phyloP scores from a whole-genome alignment of 2,329 filamentous ascomycete species.

The Escovopsis sp. region DNA sequence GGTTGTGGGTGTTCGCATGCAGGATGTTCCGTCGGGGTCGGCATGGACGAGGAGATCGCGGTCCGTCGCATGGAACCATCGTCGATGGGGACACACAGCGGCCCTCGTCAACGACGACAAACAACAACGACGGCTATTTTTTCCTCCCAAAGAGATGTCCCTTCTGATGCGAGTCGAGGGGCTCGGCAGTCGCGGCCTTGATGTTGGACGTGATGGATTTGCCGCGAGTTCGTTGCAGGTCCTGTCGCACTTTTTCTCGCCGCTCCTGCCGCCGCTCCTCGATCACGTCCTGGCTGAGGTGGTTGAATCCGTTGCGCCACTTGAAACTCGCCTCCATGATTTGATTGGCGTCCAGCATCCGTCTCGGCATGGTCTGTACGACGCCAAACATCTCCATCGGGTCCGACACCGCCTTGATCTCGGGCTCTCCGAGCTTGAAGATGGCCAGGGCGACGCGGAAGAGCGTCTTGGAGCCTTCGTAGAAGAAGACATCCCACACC shows the following conservation, averaged over 20 bases:
- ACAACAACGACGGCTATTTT: constrained; percentile 6
- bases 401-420: constrained; percentile 66
- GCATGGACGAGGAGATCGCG: too few species aligned
- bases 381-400: constrained; percentile 95
- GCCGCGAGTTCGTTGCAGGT: constrained; percentile 15
- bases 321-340: constrained; percentile 74
- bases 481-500: constrained; percentile 93
- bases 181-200: constrained; percentile 12
- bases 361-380: constrained; percentile 72
- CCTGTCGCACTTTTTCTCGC: constrained; percentile 35
- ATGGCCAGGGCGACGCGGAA: constrained; percentile 84
- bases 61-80: too few species aligned
- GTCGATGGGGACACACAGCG: too few species aligned
- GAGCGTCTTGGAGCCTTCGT: constrained; percentile 84
- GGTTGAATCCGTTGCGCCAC: constrained; percentile 63
- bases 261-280: constrained; percentile 61
- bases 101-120: neutral
- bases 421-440: constrained; percentile 72
- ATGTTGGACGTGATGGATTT: constrained; percentile 15
- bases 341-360: constrained; percentile 64
- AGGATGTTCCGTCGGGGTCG: too few species aligned
- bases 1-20: too few species aligned
- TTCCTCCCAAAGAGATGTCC: constrained; percentile 31
- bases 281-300: constrained; percentile 67
- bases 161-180: constrained; percentile 22